These are phyloP conservation scores for Furculomyces boomerangus DNA, from an alignment of 371 early-diverging fungal species.

Conservation along the genomic window DNA sequence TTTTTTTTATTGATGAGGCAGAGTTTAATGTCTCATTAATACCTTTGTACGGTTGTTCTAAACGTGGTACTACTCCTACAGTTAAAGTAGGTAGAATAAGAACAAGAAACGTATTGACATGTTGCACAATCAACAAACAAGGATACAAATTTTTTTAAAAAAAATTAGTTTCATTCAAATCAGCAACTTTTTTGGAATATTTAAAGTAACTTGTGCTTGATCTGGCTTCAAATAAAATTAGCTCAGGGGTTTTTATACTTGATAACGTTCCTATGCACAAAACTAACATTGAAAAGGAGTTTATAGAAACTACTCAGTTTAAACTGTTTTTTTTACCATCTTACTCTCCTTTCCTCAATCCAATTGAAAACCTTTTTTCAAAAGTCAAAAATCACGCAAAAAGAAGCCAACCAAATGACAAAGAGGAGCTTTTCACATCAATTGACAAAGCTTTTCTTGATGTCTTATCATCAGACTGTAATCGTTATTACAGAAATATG, in stretches of 20 bases:
- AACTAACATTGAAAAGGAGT: background rate
- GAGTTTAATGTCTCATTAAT: background rate
- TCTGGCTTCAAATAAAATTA: background rate
- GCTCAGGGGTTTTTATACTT: background rate
- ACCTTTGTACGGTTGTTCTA: background rate
- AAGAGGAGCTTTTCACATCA: background rate
- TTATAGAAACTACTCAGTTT: background rate
- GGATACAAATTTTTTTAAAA: background rate
- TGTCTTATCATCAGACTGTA: background rate
- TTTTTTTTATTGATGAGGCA: background rate
- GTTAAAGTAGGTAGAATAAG: background rate
- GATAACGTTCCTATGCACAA: background rate
- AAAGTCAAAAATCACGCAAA: background rate
- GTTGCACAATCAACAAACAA: background rate
- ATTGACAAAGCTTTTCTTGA: background rate
- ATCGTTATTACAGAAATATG: background rate
- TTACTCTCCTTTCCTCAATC: background rate
- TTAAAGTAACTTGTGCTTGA: background rate
- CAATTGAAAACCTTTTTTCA: background rate
- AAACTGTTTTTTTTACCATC: background rate
- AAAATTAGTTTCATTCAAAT: background rate
- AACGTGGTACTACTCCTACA: background rate
- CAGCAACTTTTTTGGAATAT: background rate
- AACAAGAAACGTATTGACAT: background rate
- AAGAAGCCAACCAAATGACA: background rate